Evolutionary conservation across 2,329 filamentous ascomycete species (phyloP).

Genomic region (Teratosphaeria zuluensis): DNA sequence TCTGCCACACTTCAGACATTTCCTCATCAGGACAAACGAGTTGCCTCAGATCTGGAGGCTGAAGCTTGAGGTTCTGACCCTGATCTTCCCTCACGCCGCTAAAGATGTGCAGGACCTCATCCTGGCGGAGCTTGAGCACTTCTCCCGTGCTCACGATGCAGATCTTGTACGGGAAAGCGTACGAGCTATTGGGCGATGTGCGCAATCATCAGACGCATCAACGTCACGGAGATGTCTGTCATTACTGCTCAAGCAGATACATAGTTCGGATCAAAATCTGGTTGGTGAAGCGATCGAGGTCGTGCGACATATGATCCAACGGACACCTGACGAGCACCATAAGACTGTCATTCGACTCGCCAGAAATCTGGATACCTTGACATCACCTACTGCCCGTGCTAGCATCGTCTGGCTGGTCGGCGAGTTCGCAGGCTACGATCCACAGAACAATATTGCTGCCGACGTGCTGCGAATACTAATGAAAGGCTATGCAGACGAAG

Average conservation of each 20-base stretch:
- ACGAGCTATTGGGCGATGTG: constrained; percentile 84
- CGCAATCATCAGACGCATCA: constrained; percentile 57
- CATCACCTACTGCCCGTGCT: constrained; percentile 77
- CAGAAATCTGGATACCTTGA: constrained; percentile 81
- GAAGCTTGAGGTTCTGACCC: constrained; percentile 81
- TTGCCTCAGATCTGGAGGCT: constrained; percentile 74
- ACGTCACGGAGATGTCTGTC: constrained; percentile 72
- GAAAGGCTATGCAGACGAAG: constrained; percentile 75
- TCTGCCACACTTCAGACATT: constrained; percentile 79
- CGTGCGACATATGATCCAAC: constrained; percentile 89
- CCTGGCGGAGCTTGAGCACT: constrained; percentile 87
- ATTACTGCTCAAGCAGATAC: constrained; percentile 76
- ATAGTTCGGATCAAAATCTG: constrained; percentile 74
- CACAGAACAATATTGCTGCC: constrained; percentile 77
- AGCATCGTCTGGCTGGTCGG: constrained; percentile 97
- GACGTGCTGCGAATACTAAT: constrained; percentile 84
- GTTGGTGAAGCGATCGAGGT: constrained; percentile 92
- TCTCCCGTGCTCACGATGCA: constrained; percentile 65
- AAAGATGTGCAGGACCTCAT: constrained; percentile 73
- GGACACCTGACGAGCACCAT: constrained; percentile 69
- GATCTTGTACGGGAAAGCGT: constrained; percentile 80
- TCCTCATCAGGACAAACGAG: constrained; percentile 74
- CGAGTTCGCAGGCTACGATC: constrained; percentile 72
- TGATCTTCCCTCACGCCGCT: constrained; percentile 79
- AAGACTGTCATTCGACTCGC: constrained; percentile 82